Percentiles rank a stretch among this genome's conserved stretches.
phyloP scores from a whole-genome alignment of 495 filamentous ascomycete genomes.

The Friedmanniomyces endolithicus region DNA sequence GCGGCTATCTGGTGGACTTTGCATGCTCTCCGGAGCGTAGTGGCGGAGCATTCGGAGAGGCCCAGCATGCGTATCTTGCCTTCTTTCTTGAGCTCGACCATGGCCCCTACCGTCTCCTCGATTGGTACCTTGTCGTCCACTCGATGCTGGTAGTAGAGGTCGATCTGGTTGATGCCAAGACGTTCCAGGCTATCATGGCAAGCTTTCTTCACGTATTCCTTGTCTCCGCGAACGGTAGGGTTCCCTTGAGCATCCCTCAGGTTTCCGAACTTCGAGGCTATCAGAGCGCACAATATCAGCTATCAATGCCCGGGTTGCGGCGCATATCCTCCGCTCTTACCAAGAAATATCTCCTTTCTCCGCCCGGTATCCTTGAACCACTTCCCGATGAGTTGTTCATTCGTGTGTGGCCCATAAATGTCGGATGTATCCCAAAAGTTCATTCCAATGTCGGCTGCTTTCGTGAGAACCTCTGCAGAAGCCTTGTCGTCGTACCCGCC shows the following conservation, averaged over 20 bases:
- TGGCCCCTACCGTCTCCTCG: slow-evolving; percentile 44
- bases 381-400: slow-evolving; percentile 41
- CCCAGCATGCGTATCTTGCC: slow-evolving; percentile 50
- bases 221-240: slow-evolving; percentile 34
- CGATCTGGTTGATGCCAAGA: slow-evolving; percentile 41
- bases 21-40: slow-evolving; percentile 45
- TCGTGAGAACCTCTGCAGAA: slow-evolving; percentile 17
- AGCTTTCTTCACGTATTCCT: slow-evolving; percentile 41
- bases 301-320: too few species aligned
- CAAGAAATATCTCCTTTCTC: slow-evolving; percentile 41
- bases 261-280: slow-evolving; percentile 42
- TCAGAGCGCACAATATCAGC: too few species aligned
- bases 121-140: slow-evolving; percentile 40
- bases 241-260: slow-evolving; percentile 18
- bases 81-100: slow-evolving; percentile 31
- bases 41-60: slow-evolving; percentile 43
- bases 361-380: slow-evolving; percentile 43
- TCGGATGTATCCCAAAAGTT: slow-evolving; percentile 24
- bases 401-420: slow-evolving; percentile 28
- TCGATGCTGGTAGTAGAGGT: slow-evolving; percentile 30
- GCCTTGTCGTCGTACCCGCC: slow-evolving; percentile 26
- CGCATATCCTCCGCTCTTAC: too few species aligned
- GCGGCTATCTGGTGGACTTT: slow-evolving; percentile 46
- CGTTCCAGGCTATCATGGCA: slow-evolving; percentile 41
- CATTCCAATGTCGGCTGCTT: slow-evolving; percentile 21